Conservation (phyloP, 768 basidiomycete genomes). For the Podaxis sp. region DNA sequence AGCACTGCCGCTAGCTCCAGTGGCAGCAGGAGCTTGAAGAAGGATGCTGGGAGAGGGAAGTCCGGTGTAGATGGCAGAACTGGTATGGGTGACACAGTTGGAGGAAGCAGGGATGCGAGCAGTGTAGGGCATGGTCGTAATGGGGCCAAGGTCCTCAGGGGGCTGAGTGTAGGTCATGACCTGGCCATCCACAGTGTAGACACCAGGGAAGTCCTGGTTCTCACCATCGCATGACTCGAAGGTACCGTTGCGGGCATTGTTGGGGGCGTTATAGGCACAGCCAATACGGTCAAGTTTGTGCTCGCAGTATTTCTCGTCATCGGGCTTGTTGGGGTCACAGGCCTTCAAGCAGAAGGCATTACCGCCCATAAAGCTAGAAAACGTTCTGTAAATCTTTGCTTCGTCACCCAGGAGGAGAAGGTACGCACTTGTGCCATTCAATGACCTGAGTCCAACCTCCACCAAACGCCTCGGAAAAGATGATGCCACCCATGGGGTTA, state of each 20-base stretch:
- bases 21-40: neutral
- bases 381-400: conserved; percentile 11
- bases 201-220: conserved; percentile 58
- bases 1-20: neutral
- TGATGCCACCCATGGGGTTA: conserved; percentile 75
- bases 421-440: conserved; percentile 68
- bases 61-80: conserved; percentile 27
- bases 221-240: conserved; percentile 68
- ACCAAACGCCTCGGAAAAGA: conserved; percentile 60
- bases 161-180: conserved; percentile 46
- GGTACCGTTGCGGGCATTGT: conserved; percentile 50
- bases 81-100: conserved; percentile 32
- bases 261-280: conserved; percentile 69
- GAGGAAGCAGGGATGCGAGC: conserved; percentile 39
- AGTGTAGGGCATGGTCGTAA: conserved; percentile 42
- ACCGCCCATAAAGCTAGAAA: conserved; percentile 14
- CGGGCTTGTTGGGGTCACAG: conserved; percentile 29
- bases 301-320: conserved; percentile 57
- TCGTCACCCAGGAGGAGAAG: neutral
- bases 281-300: conserved; percentile 78
- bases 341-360: conserved; percentile 22
- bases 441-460: conserved; percentile 52
- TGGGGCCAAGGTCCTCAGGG: conserved; percentile 40
- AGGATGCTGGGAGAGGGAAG: conserved; percentile 19
- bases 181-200: conserved; percentile 40